Evolutionary conservation across 352 stramenopile genomes (phyloP).

Genomic region (Thraustotheca clavata): DNA sequence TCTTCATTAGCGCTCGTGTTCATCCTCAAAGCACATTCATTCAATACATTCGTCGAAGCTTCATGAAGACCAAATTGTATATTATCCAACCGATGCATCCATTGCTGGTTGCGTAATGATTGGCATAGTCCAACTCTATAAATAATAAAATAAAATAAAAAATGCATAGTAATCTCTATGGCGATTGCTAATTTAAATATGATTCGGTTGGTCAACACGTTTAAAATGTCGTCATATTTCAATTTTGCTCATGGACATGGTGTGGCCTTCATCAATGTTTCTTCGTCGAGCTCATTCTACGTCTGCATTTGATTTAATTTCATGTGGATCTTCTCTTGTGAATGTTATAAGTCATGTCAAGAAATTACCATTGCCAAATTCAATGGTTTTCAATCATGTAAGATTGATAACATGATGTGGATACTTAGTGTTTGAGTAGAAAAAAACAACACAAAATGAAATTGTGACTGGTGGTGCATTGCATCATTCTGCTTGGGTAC

Average conservation of each 20-base stretch:
- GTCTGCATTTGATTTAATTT: slow-evolving; percentile 12
- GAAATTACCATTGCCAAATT: not conserved
- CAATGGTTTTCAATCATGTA: slow-evolving; percentile 12
- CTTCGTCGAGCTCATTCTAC: slow-evolving; percentile 6
- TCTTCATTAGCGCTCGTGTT: too few species aligned
- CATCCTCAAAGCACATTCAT: too few species aligned
- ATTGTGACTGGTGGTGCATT: slow-evolving; percentile 15
- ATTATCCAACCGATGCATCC: not conserved
- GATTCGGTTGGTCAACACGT: slow-evolving; percentile 4
- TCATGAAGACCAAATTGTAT: not conserved
- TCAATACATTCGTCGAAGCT: too few species aligned
- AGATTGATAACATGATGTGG: too few species aligned
- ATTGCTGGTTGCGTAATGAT: slow-evolving; percentile 5
- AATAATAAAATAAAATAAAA: not conserved
- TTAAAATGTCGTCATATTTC: not conserved
- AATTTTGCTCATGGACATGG: slow-evolving; percentile 6
- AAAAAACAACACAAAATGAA: slow-evolving; percentile 7
- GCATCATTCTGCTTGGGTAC: slow-evolving; percentile 15
- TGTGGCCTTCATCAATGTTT: slow-evolving; percentile 18
- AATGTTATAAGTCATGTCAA: slow-evolving; percentile 18
- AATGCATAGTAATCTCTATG: not conserved
- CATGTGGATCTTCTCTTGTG: slow-evolving; percentile 13
- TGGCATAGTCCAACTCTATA: not conserved
- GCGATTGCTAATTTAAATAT: not conserved
- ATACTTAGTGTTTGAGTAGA: not conserved